A percentile compares a stretch with the other conserved stretches of the same genome.
phyloP scores from a whole-genome alignment of 805 yeast genomes.

The Torulaspora gathmanii region DNA sequence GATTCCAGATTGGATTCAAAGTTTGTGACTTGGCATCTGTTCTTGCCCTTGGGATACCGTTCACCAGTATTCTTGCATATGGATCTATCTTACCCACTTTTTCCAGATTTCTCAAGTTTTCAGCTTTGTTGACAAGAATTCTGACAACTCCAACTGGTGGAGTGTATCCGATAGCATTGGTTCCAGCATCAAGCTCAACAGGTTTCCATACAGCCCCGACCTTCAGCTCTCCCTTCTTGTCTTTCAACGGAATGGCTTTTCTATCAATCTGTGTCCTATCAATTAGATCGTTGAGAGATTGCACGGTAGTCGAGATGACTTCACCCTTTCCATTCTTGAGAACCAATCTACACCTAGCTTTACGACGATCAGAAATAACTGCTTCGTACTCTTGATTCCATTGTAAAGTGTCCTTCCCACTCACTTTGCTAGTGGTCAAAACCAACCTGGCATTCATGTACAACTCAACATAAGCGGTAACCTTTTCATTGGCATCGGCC shows the following conservation, averaged over 20 bases:
- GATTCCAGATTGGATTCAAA: constrained; percentile 79
- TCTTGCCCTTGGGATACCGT: constrained; percentile 71
- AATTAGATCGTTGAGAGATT: constrained; percentile 58
- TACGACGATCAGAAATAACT: constrained; percentile 66
- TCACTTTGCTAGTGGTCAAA: constrained; percentile 46
- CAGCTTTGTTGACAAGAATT: constrained; percentile 63
- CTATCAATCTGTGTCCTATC: constrained; percentile 75
- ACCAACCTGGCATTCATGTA: constrained; percentile 58
- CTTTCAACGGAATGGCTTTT: constrained; percentile 67
- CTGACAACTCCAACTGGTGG: constrained; percentile 93
- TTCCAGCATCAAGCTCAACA: constrained; percentile 61
- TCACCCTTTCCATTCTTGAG: constrained; percentile 59
- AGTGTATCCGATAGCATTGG: constrained; percentile 76
- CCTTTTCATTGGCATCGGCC: constrained; percentile 44
- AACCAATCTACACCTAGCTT: constrained; percentile 61
- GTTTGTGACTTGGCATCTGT: constrained; percentile 65
- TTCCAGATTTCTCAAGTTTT: constrained; percentile 76
- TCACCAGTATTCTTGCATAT: constrained; percentile 72
- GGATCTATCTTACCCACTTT: constrained; percentile 91
- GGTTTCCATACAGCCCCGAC: constrained; percentile 80
- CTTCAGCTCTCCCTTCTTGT: constrained; percentile 67
- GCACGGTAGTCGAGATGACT: constrained; percentile 55
- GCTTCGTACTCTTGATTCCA: constrained; percentile 63
- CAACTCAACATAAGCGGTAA: constrained; percentile 66
- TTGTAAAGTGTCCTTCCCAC: constrained; percentile 56